A percentile compares a stretch with the other conserved stretches of the same genome.
These are phyloP conservation scores for Hymenotorrendiella dingleyae DNA, from an alignment of 2,329 filamentous ascomycete genomes.

Conservation along the genomic window DNA sequence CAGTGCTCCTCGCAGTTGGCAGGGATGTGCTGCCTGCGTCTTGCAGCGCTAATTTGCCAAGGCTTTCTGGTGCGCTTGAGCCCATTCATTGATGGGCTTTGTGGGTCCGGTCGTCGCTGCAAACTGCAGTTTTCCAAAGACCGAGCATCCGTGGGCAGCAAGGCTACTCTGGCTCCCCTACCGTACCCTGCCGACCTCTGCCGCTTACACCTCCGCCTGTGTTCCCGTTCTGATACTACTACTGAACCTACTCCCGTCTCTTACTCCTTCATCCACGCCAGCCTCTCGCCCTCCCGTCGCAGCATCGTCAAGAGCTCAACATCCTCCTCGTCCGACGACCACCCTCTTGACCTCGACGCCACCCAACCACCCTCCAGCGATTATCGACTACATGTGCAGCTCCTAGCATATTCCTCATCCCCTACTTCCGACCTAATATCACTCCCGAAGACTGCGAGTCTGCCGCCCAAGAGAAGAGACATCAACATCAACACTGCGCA, in stretches of 20 bases:
- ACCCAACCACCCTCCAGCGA: slow-evolving; percentile 4
- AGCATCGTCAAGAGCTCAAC: slow-evolving; percentile 1
- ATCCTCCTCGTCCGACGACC: no score
- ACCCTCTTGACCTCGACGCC: slow-evolving; percentile 3
- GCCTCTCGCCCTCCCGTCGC: not conserved
- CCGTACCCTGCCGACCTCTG: no score
- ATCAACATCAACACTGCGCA: slow-evolving; percentile 4
- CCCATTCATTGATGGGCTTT: no score
- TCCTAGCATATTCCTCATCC: slow-evolving; percentile 19
- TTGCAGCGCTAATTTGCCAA: no score
- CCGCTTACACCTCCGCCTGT: not conserved
- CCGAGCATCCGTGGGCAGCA: no score
- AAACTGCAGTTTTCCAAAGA: no score
- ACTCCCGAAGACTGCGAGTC: not conserved
- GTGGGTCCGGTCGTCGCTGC: no score
- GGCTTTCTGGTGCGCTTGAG: no score
- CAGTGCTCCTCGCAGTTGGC: no score
- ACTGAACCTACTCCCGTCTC: not conserved
- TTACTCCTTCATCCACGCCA: not conserved
- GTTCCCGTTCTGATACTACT: not conserved
- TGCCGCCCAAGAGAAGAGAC: slow-evolving; percentile 5
- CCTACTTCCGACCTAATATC: slow-evolving; percentile 7
- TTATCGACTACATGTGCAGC: slow-evolving; percentile 27
- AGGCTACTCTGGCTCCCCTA: no score
- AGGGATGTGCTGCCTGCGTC: no score